phyloP scores from a whole-genome alignment of 768 basidiomycete genomes.

The Pisolithus albus region DNA sequence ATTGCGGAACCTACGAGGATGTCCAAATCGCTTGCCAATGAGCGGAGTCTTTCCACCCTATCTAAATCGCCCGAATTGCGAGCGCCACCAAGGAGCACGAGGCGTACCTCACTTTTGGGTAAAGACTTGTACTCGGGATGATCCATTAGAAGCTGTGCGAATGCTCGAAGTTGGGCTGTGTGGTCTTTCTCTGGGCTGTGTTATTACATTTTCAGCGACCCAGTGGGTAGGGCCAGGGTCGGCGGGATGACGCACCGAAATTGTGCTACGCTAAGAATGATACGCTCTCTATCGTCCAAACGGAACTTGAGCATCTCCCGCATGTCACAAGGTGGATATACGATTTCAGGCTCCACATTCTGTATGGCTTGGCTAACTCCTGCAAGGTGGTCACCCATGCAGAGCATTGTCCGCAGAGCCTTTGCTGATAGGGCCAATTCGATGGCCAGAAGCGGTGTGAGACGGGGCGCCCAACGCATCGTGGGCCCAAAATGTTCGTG shows the following conservation, averaged over 20 bases:
- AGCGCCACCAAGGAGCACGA: conserved; percentile 80
- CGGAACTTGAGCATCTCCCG: conserved; percentile 55
- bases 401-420: neutral
- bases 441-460: conserved; percentile 36
- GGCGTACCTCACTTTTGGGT: conserved; percentile 32
- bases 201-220: neutral
- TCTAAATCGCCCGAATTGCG: conserved; percentile 70
- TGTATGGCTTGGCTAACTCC: neutral
- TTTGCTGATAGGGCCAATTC: conserved; percentile 18
- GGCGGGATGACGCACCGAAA: conserved; percentile 57
- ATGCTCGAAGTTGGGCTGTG: conserved; percentile 64
- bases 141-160: conserved; percentile 48
- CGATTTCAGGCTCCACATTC: conserved; percentile 34
- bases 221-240: neutral
- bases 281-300: conserved; percentile 46
- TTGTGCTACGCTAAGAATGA: conserved; percentile 86
- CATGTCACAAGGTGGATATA: conserved; percentile 93
- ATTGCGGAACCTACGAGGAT: conserved; percentile 47
- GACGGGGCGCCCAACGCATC: conserved; percentile 39
- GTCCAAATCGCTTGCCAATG: conserved; percentile 52
- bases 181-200: conserved; percentile 93
- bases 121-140: conserved; percentile 50
- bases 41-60: conserved; percentile 56
- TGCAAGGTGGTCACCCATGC: conserved; percentile 1
- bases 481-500: conserved; percentile 40